Percentiles rank a stretch among this genome's conserved stretches.
Evolutionary conservation across 192 early-diverging fungal genomes (phyloP).

Genomic region (Coemansia sp.): DNA sequence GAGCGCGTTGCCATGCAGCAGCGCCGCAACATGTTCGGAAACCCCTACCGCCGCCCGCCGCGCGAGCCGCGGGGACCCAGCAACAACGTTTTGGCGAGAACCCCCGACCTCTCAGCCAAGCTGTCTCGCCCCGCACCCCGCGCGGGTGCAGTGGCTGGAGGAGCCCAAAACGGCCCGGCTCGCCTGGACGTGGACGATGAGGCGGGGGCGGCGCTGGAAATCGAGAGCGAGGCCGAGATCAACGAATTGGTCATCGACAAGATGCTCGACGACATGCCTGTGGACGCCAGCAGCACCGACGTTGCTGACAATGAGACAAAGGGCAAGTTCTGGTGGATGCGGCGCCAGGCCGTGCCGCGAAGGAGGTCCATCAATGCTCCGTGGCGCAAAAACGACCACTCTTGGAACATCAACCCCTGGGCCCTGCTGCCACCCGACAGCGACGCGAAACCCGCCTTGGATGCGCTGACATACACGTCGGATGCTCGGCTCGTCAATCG

Average conservation of each 20-base stretch:
- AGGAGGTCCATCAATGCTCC: conserved; percentile 44
- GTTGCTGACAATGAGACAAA: conserved; percentile 1
- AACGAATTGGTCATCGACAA: conserved; percentile 54
- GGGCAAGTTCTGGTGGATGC: conserved; percentile 44
- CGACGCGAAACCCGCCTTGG: not conserved
- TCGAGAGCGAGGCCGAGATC: conserved; percentile 55
- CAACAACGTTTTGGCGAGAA: conserved; percentile 54
- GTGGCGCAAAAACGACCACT: conserved; percentile 52
- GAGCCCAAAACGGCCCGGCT: not conserved
- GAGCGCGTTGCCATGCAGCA: conserved; percentile 60
- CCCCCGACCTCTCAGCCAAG: conserved; percentile 42
- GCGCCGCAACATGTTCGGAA: conserved; percentile 73
- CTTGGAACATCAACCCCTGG: conserved; percentile 52
- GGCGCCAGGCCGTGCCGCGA: conserved; percentile 46
- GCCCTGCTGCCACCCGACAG: not conserved
- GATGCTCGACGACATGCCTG: conserved; percentile 45
- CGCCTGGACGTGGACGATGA: conserved; percentile 33
- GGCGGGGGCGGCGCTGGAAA: conserved; percentile 27
- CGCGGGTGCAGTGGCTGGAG: not conserved
- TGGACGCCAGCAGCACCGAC: not conserved
- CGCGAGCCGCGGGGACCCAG: conserved; percentile 49
- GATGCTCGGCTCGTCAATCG: conserved; percentile 32
- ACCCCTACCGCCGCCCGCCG: conserved; percentile 63
- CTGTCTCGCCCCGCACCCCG: conserved; percentile 9
- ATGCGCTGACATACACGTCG: conserved; percentile 33